Conservation (phyloP, 1,139 yeast genomes). For the Arxiozyma bovina region DNA sequence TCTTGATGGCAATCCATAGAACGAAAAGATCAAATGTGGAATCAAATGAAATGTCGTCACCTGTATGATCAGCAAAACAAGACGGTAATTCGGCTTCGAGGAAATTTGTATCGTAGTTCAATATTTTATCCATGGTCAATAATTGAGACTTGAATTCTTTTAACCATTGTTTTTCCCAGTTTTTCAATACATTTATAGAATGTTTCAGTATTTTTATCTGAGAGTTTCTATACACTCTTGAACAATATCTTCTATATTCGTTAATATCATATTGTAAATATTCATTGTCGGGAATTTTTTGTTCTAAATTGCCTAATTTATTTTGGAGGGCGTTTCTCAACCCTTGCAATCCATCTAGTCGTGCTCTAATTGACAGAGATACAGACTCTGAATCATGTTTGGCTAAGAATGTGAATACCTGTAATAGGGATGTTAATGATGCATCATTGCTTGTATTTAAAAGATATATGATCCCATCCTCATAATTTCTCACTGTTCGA, state of each 20-base stretch:
- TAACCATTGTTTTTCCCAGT: slow-evolving; percentile 18
- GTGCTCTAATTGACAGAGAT: slow-evolving; percentile 41
- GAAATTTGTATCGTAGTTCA: slow-evolving; percentile 21
- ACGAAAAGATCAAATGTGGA: slow-evolving; percentile 17
- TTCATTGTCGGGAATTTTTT: neutral
- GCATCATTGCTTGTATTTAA: slow-evolving; percentile 28
- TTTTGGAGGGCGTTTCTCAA: slow-evolving; percentile 22
- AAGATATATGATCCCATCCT: slow-evolving; percentile 41
- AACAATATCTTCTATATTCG: slow-evolving; percentile 16
- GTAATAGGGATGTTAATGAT: slow-evolving; percentile 33
- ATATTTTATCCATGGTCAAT: slow-evolving; percentile 20
- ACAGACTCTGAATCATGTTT: slow-evolving; percentile 30
- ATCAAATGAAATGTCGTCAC: slow-evolving; percentile 17
- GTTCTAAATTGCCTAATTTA: slow-evolving; percentile 10
- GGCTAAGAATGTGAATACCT: slow-evolving; percentile 45
- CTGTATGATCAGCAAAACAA: slow-evolving; percentile 9
- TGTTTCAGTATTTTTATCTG: slow-evolving; percentile 19
- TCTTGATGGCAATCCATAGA: slow-evolving; percentile 22
- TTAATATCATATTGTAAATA: slow-evolving; percentile 6
- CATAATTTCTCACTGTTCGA: slow-evolving; percentile 10
- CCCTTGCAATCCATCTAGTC: slow-evolving; percentile 47
- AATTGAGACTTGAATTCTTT: slow-evolving; percentile 14
- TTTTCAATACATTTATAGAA: slow-evolving; percentile 16
- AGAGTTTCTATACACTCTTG: slow-evolving; percentile 19
- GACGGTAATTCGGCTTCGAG: slow-evolving; percentile 13